These are phyloP conservation scores for Candida boleticola DNA, from an alignment of 805 yeast genomes.

Conservation along the genomic window DNA sequence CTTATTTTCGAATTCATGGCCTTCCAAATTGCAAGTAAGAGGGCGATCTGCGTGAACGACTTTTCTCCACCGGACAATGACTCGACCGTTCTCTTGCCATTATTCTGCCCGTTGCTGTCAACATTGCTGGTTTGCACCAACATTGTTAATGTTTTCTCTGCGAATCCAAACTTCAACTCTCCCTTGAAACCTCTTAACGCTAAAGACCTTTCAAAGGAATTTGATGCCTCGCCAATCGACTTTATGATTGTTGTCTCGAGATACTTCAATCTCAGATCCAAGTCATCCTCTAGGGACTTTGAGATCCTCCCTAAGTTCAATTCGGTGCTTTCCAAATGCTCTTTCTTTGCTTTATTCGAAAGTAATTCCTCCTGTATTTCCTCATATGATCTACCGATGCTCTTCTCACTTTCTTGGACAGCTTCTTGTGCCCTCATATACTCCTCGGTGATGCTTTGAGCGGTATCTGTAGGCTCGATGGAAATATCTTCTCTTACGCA, in stretches of 20 bases:
- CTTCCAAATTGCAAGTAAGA: conserved; percentile 87
- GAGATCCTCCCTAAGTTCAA: conserved; percentile 29
- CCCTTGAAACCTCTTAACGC: conserved; percentile 74
- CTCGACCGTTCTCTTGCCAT: conserved; percentile 65
- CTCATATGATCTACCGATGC: conserved; percentile 55
- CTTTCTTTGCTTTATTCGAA: conserved; percentile 40
- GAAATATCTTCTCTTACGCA: conserved; percentile 50
- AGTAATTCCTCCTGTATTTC: conserved; percentile 50
- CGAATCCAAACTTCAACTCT: conserved; percentile 59
- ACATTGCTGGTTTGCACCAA: conserved; percentile 48
- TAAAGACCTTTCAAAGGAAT: conserved; percentile 56
- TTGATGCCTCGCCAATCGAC: conserved; percentile 29
- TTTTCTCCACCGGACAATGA: conserved; percentile 97
- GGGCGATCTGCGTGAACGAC: conserved; percentile 87
- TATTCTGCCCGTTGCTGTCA: conserved; percentile 10
- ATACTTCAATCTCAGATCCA: conserved; percentile 30
- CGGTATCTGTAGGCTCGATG: conserved; percentile 33
- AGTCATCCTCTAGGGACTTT: conserved; percentile 24
- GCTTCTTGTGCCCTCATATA: conserved; percentile 44
- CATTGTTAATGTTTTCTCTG: conserved; percentile 49
- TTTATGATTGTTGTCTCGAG: conserved; percentile 32
- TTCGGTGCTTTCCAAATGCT: conserved; percentile 41
- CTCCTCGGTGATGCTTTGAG: conserved; percentile 49
- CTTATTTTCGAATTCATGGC: conserved; percentile 85
- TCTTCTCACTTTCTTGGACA: conserved; percentile 51